Percentiles rank a stretch among this genome's conserved stretches.
Evolutionary conservation across 108 stramenopile species (phyloP).

Genomic region (Mayamaea pseudoterrestris): DNA sequence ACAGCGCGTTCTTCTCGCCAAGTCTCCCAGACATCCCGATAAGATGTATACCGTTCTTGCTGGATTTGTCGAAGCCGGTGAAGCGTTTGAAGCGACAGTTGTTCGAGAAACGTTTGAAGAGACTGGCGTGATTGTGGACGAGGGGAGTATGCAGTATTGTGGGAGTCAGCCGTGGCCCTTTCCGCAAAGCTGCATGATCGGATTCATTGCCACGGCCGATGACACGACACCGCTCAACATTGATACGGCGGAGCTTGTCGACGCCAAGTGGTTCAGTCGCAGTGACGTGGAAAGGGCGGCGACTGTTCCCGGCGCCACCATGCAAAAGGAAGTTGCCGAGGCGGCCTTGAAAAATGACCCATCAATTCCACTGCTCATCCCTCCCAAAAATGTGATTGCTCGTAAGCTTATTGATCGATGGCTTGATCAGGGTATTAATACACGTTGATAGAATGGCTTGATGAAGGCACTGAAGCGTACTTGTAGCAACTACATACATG

Average conservation of each 20-base stretch:
- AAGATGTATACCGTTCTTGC: conserved; percentile 64
- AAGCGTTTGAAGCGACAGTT: conserved; percentile 69
- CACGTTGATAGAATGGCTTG: too few species aligned
- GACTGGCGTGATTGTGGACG: conserved; percentile 43
- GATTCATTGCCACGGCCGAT: conserved; percentile 47
- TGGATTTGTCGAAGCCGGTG: conserved; percentile 82
- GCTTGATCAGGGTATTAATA: too few species aligned
- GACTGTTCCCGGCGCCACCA: conserved; percentile 35
- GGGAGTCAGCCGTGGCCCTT: conserved; percentile 79
- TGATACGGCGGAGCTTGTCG: conserved; percentile 54
- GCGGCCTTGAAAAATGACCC: conserved; percentile 26
- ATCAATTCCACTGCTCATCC: conserved; percentile 40
- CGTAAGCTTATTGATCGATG: conserved; percentile 58
- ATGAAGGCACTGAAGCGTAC: too few species aligned
- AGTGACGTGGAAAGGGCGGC: conserved; percentile 38
- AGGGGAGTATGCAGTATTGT: conserved; percentile 38
- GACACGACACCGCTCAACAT: conserved; percentile 26
- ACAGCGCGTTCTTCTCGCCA: conserved; percentile 45
- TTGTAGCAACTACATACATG: too few species aligned
- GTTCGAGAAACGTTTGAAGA: conserved; percentile 66
- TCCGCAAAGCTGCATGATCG: conserved; percentile 69
- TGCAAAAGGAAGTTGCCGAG: conserved; percentile 42
- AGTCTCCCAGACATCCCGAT: conserved; percentile 52
- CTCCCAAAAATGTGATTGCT: conserved; percentile 61
- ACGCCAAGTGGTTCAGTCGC: conserved; percentile 55